Evolutionary conservation across 345 rosid genomes (phyloP), one percentile per base, ranked within the genome.

Genomic region (Citrus reticulata): DNA sequence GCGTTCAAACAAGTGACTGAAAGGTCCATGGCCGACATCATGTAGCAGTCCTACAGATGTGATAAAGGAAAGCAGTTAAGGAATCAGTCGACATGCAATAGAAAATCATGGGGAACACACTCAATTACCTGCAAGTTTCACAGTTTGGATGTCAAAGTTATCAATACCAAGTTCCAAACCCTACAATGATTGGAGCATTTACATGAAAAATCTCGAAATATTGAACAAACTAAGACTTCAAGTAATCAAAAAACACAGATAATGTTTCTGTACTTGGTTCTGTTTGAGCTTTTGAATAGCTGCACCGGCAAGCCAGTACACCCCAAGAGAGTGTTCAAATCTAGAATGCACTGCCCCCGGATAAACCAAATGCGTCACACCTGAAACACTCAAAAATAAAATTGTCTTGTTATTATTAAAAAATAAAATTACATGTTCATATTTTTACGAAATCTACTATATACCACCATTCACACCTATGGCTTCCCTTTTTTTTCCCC

Each of bases 1-100:
- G 14, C 93, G 88, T 81, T 93, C 98, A 88, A 95, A 93, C 87
- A 91, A 83, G 85, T 95, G 98, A 78, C 98, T 95, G 77, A 95
- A 93, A 67, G 99, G 99, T 49, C 99, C 99, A 85, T 95, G 97
- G 68, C 98, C 99, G 77, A 93, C 87, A 84, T 95, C 98, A 86
- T 95, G 98, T 73, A 95, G 86, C 79, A 95, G 97, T 64, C 99
- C 99, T 92, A 81, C 80, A 83, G 37, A 85, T 69, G 72, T 59
- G 55, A 68, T 63, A 37, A 79, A 74, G 49, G 77, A 72, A 59
- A 63, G 14, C 24, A 57, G 25, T 29, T 46, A 17, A 67, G 58
- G 62, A 37, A 77, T 32, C 66, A 17, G 54, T 1, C 2, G 19
- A 72, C 25, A 17, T 62, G n/a, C 39, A 49, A 64, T 6, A 62